These are phyloP conservation scores for Fusarium agapanthi DNA, from an alignment of 2,329 filamentous ascomycete species.

Conservation along the genomic window DNA sequence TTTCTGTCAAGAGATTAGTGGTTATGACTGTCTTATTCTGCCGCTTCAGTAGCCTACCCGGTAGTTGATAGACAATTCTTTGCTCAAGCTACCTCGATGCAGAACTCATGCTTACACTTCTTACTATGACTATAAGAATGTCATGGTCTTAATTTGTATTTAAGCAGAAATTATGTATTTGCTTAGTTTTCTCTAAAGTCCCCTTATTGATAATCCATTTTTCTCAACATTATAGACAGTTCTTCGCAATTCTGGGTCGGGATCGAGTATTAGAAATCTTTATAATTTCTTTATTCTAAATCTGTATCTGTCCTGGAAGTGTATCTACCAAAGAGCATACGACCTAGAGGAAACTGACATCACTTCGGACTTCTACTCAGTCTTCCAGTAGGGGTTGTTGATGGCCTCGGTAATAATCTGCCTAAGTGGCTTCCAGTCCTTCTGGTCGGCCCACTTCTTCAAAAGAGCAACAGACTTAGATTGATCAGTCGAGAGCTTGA, in stretches of 20 bases:
- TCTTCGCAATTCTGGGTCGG: too few relatives aligned
- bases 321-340: rapidly evolving
- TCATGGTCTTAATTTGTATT: neutral
- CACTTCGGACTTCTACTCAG: rapidly evolving
- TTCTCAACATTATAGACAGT: too few relatives aligned
- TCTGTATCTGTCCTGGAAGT: rapidly evolving
- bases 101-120: neutral
- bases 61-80: rapidly evolving
- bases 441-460: neutral
- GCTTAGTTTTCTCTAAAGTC: too few relatives aligned
- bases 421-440: neutral
- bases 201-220: too few relatives aligned
- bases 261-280: too few relatives aligned
- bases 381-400: neutral
- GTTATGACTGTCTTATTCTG: neutral
- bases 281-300: neutral
- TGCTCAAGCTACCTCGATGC: neutral
- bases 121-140: rapidly evolving
- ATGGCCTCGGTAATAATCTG: neutral
- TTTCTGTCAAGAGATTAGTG: rapidly evolving
- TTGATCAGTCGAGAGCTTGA: neutral
- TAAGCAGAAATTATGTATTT: too few relatives aligned
- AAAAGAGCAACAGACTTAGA: neutral
- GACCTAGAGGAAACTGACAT: rapidly evolving
- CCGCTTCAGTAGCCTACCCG: rapidly evolving